A percentile compares a stretch with the other conserved stretches of the same genome.
phyloP scores from a whole-genome alignment of 2,329 filamentous ascomycete genomes.

The Cladophialophora carrionii region DNA sequence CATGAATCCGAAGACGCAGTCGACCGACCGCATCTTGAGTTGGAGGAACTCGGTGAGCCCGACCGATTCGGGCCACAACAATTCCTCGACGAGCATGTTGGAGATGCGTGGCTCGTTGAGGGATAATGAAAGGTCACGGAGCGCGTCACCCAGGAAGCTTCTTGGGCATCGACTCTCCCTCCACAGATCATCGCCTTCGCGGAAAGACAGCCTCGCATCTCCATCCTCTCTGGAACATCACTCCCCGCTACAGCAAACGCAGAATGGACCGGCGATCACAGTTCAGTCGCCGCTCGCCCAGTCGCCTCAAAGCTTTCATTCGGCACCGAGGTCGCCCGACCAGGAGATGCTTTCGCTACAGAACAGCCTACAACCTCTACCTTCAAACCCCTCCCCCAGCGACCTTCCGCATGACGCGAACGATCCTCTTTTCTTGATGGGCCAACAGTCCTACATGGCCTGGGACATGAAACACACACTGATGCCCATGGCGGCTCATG shows the following conservation, averaged over 20 bases:
- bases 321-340: constrained; percentile 61
- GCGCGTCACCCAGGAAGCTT: constrained; percentile 32
- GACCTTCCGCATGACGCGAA: constrained; percentile 22
- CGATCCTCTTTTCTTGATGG: constrained; percentile 35
- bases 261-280: constrained; percentile 28
- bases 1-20: constrained; percentile 50
- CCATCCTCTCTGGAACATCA: constrained; percentile 22
- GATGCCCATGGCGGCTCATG: constrained; percentile 34
- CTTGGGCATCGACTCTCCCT: constrained; percentile 28
- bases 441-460: constrained; percentile 33
- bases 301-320: constrained; percentile 93
- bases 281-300: constrained; percentile 73
- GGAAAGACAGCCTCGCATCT: constrained; percentile 17
- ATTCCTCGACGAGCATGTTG: constrained; percentile 25
- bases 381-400: constrained; percentile 22
- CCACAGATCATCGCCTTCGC: constrained; percentile 22
- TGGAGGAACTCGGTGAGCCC: constrained; percentile 76
- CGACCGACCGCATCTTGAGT: constrained; percentile 76
- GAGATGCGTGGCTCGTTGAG: constrained; percentile 23
- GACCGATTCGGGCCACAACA: constrained; percentile 50
- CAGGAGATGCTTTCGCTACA: constrained; percentile 11
- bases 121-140: constrained; percentile 32
- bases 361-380: constrained; percentile 5
- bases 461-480: constrained; percentile 35
- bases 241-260: constrained; percentile 27